Evolutionary conservation across 1,284 basidiomycete genomes (phyloP), one percentile per base, ranked within the genome.

Genomic region (Stereum hirsutum): DNA sequence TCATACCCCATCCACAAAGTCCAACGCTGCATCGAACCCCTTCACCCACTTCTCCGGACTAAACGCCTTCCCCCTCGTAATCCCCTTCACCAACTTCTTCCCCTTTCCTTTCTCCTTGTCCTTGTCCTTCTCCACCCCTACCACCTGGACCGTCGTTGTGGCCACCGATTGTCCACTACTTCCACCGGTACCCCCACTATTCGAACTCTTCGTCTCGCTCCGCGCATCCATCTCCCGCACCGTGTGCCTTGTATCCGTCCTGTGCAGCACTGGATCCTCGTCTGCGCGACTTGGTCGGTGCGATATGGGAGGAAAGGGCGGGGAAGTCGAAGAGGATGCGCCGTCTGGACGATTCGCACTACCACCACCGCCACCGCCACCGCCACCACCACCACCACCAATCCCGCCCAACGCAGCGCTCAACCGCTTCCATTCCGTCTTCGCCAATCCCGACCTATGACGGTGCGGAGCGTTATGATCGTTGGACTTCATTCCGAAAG

Each of bases 21-120:
- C 70, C 44, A 74, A 55, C 0, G 69, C 68, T 6, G 65, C 64
- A 51, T 74, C 72, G 39, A 74, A 50, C 25, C 65, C 60, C 45
- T 55, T 61, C 19, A 70, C 63, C 15, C 71, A 46, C 49, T 57
- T 62, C 45, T 67, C 69, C 15, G 66, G 66, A 7, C 57, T 58
- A 36, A 61, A 49, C 14, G 57, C 57, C 50, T 64, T 51, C 6
- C 58, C 55, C 8, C 63, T 54, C 43, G 63, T 58, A 23, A 70
- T 7, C 11, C 30, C 41, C 15, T 35, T 26, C 41, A 32, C 25
- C 20, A 42, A 19, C n/a, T n/a, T 27, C 7, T 32, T 35, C 11
- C 31, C n/a, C 12, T 19, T 15, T 21, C 39, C 6, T 27, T 30
- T 12, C 5, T 7, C 17, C n/a, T 30, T 11, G 39, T 12, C 27